Conservation (phyloP, 768 basidiomycete species). For the Trametes coccinea region DNA sequence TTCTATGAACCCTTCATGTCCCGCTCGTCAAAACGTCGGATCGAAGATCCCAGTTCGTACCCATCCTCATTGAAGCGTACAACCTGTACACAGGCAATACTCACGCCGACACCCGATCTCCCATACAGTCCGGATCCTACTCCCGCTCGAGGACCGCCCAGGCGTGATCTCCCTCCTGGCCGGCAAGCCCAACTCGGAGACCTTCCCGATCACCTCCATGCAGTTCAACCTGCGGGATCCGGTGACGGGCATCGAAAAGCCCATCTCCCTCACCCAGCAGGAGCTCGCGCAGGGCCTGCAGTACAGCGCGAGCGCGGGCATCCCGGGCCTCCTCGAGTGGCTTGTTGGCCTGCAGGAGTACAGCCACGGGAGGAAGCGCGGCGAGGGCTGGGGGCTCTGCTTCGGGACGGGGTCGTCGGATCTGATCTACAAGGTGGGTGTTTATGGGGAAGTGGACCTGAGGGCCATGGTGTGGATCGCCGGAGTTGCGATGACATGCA, state of each 20-base stretch:
- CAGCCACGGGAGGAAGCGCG: conserved; percentile 61
- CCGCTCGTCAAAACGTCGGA: conserved; percentile 52
- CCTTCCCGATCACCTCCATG: conserved; percentile 88
- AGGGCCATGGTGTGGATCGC: background rate
- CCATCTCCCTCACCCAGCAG: conserved; percentile 53
- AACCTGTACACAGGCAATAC: background rate
- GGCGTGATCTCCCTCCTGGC: conserved; percentile 82
- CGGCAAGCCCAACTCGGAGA: conserved; percentile 87
- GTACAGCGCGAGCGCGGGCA: conserved; percentile 72
- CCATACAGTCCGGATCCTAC: conserved; percentile 59
- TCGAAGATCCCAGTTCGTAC: conserved; percentile 61
- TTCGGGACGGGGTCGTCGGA: conserved; percentile 89
- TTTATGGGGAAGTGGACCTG: background rate
- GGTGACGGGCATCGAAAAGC: conserved; percentile 44
- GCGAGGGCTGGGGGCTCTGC: conserved; percentile 69
- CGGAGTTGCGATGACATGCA: background rate
- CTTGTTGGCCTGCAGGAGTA: conserved; percentile 67
- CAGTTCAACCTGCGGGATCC: conserved; percentile 58
- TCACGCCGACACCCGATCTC: background rate
- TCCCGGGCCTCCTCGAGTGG: conserved; percentile 67
- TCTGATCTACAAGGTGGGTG: conserved; percentile 76
- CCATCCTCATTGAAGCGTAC: background rate
- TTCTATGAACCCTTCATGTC: conserved; percentile 65
- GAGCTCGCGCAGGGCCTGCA: conserved; percentile 74
- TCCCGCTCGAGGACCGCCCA: conserved; percentile 75